Base-by-base conservation (phyloP, 1,139 yeast species). In the Magnusiomyces clavatus region DNA sequence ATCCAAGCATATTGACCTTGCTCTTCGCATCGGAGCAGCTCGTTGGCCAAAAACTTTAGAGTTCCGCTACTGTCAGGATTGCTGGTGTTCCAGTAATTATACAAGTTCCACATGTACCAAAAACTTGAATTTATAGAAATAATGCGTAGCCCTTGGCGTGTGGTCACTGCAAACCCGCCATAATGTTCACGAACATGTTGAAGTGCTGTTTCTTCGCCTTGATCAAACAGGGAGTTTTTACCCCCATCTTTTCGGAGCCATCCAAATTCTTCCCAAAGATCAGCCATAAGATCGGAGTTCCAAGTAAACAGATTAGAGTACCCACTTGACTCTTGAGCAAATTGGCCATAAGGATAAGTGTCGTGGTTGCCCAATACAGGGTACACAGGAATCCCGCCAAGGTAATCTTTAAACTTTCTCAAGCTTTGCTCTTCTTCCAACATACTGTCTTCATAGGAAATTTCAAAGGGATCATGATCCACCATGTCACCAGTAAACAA, bases 361-460 rank as follows among this genome's bases (percentile, higher is more conserved):
- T 83, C 89, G 64, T 83, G 89, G 65, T 83, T 83, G 16, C 90
- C 89, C 59, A 83, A 69, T 36, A 78, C 80, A 11, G 87, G 76
- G 61, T 71, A 82, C n/a, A 83, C 78, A 2, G 87, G 83, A 16
- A 80, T 66, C 51, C 77, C 70, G 12, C 74, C 70, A 57, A 83
- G 73, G 62, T 71, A 76, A 49, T 73, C 68, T 62, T 82, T 83
- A 71, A 83, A 71, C 54, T 80, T 76, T 54, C 74, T 66, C 64
- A 80, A 74, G 1, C 79, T 66, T 41, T 68, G 66, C 48, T 73
- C 71, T 65, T 83, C 88, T 16, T 82, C 81, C 51, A 69, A 68
- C 54, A 78, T 44, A 36, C 53, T 49, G 64, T 67, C 73, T 3
- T 80, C 74, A 60, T 81, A 77, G 67, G 77, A 70, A 56, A 82